Base-by-base conservation (phyloP, 1,284 basidiomycete genomes). In the Vanrija sp. region DNA sequence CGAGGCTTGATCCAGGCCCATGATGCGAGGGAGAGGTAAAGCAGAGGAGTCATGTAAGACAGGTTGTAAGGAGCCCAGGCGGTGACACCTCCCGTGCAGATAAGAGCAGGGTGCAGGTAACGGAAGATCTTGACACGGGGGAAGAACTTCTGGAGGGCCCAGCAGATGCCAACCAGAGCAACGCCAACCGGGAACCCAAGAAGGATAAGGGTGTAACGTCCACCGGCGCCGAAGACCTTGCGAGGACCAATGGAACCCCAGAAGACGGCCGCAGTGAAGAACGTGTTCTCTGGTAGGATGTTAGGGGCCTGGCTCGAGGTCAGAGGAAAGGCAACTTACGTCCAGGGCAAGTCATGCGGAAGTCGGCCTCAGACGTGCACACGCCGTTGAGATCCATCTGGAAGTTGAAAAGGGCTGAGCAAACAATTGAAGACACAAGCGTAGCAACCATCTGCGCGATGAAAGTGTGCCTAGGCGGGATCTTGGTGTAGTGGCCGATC, bases 241-340 rank as follows among this genome's bases (percentile, higher is more conserved):
- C 71, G 61, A 5, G 89, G 87, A 18, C 89, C 88, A 57, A 91
- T 83, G 18, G 83, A 86, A 58, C 89, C 88, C 85, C 87, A 91
- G 55, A 90, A 79, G 58, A 89, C 74, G 0, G 86, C 85, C 3
- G 48, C 47, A 26, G 54, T 51, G 45, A 43, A 56, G 19, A 15
- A 54, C 26, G 46, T 56, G 34, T 49, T 56, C 21, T 55, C 54
- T 40, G 38, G 46, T 40, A 52, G 44, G 12, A 51, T 19, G n/a
- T 39, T 8, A 12, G 23, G 16, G 16, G 12, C 23, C 14, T 26
- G 25, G 14, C 21, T 19, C 26, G 57, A 38, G 26, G 57, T 49
- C 19, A 56, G 55, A 45, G 58, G 61, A 19, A 58, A 55, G 29
- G 21, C 5, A 49, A 54, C 43, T 51, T 51, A 29, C 46, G 26